phyloP scores from a whole-genome alignment of 768 basidiomycete genomes.

The Trichaptum fuscoviolaceum region DNA sequence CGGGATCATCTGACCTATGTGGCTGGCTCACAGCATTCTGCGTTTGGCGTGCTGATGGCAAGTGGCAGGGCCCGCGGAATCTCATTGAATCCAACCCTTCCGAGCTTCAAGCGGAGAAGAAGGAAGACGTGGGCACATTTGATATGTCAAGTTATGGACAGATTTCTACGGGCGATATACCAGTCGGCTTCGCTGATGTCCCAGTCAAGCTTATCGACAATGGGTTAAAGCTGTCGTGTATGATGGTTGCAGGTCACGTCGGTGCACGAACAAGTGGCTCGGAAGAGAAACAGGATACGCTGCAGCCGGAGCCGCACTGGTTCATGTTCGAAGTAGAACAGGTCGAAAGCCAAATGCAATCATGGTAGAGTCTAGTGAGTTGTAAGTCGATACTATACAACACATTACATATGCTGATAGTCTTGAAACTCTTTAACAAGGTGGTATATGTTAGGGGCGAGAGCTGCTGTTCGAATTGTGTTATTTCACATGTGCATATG shows the following conservation, averaged over 20 bases:
- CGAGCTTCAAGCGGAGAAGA: constrained; percentile 11
- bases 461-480: too few species aligned
- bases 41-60: constrained; percentile 25
- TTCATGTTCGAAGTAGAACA: constrained; percentile 1
- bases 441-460: too few species aligned
- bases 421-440: too few species aligned
- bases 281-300: constrained; percentile 1
- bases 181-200: constrained; percentile 24
- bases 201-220: constrained; percentile 26
- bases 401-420: too few species aligned
- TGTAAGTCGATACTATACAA: too few species aligned
- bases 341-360: too few species aligned
- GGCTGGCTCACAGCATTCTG: constrained; percentile 39
- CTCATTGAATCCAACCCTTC: background rate
- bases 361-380: too few species aligned
- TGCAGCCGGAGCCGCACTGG: constrained; percentile 1
- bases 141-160: constrained; percentile 12
- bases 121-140: background rate
- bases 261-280: constrained; percentile 17
- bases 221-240: constrained; percentile 20
- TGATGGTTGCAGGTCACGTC: constrained; percentile 24
- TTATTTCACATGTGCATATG: too few species aligned
- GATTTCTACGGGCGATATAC: constrained; percentile 16
- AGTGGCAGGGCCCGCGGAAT: constrained; percentile 23
- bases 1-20: constrained; percentile 27